Evolutionary conservation across 2,329 filamentous ascomycete genomes (phyloP).

Genomic region (Didymella exigua): DNA sequence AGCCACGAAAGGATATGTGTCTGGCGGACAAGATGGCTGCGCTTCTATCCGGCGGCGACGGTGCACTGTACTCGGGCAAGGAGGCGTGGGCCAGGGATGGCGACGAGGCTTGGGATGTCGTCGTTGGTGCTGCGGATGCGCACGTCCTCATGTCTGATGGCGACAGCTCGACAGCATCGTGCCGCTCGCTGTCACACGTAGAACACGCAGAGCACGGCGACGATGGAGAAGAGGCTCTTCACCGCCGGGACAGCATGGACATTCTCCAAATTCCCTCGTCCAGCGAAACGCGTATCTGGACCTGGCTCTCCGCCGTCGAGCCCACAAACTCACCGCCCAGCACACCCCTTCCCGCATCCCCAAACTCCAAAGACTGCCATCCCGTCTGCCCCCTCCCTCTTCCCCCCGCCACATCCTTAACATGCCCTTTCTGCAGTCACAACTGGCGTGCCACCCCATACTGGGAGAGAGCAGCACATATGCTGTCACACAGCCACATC

Average conservation of each 20-base stretch:
- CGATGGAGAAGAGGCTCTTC: not conserved
- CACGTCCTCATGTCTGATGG: not conserved
- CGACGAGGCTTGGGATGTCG: constrained; percentile 29
- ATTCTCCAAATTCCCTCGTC: no score
- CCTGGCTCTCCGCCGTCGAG: not conserved
- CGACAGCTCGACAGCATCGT: not conserved
- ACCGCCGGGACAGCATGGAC: not conserved
- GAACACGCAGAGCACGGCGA: not conserved
- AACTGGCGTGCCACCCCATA: not conserved
- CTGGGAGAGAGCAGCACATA: not conserved
- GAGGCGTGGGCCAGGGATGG: constrained; percentile 39
- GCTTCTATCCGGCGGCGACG: not conserved
- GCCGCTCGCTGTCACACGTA: not conserved
- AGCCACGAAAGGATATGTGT: constrained; percentile 9
- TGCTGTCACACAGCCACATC: not conserved
- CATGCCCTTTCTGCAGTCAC: constrained; percentile 1
- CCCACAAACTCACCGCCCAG: not conserved
- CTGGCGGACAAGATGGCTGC: constrained; percentile 33
- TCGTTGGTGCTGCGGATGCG: not conserved
- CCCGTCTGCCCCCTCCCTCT: no score
- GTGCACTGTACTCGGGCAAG: constrained; percentile 22
- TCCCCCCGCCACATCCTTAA: not conserved
- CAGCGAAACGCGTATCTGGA: not conserved
- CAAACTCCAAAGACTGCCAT: no score
- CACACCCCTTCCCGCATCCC: not conserved